These are phyloP conservation scores for Podospora pseudocomata DNA, from an alignment of 495 filamentous ascomycete genomes.

Conservation along the genomic window DNA sequence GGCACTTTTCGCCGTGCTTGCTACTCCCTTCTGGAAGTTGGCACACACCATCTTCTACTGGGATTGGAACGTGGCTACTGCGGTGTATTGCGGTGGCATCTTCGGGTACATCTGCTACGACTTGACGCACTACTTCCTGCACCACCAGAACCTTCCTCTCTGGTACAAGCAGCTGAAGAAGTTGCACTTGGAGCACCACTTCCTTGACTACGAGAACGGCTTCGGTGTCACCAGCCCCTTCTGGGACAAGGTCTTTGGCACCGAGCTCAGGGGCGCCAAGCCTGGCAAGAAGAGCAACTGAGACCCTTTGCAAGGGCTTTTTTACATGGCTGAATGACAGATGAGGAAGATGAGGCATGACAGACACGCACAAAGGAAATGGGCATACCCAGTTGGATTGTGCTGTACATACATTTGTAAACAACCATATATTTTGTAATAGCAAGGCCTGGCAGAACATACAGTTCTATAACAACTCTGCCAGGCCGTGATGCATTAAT, in stretches of 20 bases:
- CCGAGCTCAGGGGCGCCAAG: conserved; percentile 57
- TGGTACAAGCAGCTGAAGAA: conserved; percentile 92
- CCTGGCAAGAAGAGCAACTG: conserved; percentile 20
- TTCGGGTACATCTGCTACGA: conserved; percentile 97
- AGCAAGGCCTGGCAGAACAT: not conserved
- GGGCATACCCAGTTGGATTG: not conserved
- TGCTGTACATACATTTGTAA: conserved; percentile 5
- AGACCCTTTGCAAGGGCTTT: conserved; percentile 44
- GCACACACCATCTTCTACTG: conserved; percentile 80
- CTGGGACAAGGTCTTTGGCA: conserved; percentile 93
- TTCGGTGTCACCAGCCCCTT: conserved; percentile 98
- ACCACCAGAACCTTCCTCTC: conserved; percentile 85
- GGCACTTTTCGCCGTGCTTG: conserved; percentile 77
- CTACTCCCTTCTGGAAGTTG: conserved; percentile 88
- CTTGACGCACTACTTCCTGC: conserved; percentile 98
- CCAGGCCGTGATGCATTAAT: conserved; percentile 1
- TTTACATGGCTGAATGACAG: conserved; percentile 37
- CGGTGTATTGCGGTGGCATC: conserved; percentile 82
- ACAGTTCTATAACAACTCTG: not conserved
- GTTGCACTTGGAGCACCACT: conserved; percentile 95
- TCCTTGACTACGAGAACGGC: conserved; percentile 93
- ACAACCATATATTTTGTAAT: conserved; percentile 10
- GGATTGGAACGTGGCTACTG: conserved; percentile 75
- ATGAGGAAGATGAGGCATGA: not conserved
- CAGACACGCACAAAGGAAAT: conserved; percentile 2